Evolutionary conservation across 2,329 filamentous ascomycete genomes (phyloP).

Genomic region (Ophiocordyceps robertsii): DNA sequence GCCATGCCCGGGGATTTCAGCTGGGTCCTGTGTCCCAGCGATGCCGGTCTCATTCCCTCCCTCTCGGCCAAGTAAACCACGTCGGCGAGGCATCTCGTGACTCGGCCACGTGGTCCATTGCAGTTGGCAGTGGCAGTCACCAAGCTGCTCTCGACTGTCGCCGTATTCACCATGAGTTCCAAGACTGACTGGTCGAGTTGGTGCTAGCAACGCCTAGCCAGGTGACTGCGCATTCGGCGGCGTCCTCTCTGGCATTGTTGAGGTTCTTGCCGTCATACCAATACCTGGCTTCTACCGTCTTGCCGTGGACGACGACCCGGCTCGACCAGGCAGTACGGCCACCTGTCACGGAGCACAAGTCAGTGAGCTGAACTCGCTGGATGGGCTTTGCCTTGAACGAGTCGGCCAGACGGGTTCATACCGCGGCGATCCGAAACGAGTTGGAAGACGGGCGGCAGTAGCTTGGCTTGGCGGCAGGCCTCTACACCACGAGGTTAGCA

Average conservation of each 20-base stretch:
- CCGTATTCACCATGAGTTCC: conserved; percentile 8
- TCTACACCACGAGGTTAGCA: conserved; percentile 23
- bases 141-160: neutral
- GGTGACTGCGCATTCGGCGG: conserved; percentile 66
- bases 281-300: conserved; percentile 57
- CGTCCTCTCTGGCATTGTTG: conserved; percentile 81
- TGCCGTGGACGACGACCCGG: conserved; percentile 57
- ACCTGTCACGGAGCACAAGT: conserved; percentile 33
- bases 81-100: too few relatives aligned
- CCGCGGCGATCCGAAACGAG: conserved; percentile 65
- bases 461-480: conserved; percentile 40
- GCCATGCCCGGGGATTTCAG: too few relatives aligned
- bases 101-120: neutral
- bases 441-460: conserved; percentile 47
- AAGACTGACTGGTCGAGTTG: conserved; percentile 11
- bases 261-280: conserved; percentile 88
- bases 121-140: neutral
- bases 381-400: neutral
- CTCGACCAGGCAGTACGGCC: conserved; percentile 87
- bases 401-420: conserved; percentile 22
- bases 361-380: neutral
- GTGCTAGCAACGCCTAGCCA: conserved; percentile 31
- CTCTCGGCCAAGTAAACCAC: too few relatives aligned
- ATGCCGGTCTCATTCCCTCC: too few relatives aligned
- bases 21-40: too few relatives aligned